Percentiles rank a stretch among this genome's conserved stretches.
Evolutionary conservation across 306 rosid species (phyloP).

Genomic region (Cicer chorassanicum): DNA sequence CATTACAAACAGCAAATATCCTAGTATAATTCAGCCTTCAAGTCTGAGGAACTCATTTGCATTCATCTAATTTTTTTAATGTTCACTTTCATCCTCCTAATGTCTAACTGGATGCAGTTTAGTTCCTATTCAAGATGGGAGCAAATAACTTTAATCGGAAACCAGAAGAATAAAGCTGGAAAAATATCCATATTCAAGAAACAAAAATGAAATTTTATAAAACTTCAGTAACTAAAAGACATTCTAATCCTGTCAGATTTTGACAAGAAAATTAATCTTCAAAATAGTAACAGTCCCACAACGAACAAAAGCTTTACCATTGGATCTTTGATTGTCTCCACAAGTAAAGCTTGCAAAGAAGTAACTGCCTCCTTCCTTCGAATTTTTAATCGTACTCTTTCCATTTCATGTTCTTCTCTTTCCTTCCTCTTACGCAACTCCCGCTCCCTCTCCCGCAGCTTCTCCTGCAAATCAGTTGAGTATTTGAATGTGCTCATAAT

Average conservation of each 20-base stretch:
- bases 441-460: slow-evolving; percentile 90
- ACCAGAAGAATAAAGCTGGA: not conserved
- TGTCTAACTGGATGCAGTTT: slow-evolving; percentile 20
- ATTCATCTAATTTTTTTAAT: not conserved
- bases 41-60: not conserved
- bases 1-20: slow-evolving; percentile 12
- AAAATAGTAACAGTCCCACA: not conserved
- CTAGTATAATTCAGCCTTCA: slow-evolving; percentile 18
- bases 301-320: slow-evolving; percentile 60
- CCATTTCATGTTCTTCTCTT: slow-evolving; percentile 98
- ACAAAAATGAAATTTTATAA: slow-evolving; percentile 23
- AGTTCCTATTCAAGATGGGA: slow-evolving; percentile 12
- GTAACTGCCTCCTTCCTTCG: slow-evolving; percentile 87
- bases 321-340: slow-evolving; percentile 91
- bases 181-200: slow-evolving; percentile 26
- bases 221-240: not conserved
- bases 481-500: slow-evolving; percentile 21
- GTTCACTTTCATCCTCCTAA: slow-evolving; percentile 18
- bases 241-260: slow-evolving; percentile 29
- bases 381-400: slow-evolving; percentile 82
- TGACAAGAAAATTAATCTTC: not conserved
- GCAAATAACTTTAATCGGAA: not conserved
- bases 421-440: slow-evolving; percentile 93
- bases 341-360: slow-evolving; percentile 92
- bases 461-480: slow-evolving; percentile 66